Evolutionary conservation across 306 rosid genomes (phyloP).

Genomic region (Quercus dentata): DNA sequence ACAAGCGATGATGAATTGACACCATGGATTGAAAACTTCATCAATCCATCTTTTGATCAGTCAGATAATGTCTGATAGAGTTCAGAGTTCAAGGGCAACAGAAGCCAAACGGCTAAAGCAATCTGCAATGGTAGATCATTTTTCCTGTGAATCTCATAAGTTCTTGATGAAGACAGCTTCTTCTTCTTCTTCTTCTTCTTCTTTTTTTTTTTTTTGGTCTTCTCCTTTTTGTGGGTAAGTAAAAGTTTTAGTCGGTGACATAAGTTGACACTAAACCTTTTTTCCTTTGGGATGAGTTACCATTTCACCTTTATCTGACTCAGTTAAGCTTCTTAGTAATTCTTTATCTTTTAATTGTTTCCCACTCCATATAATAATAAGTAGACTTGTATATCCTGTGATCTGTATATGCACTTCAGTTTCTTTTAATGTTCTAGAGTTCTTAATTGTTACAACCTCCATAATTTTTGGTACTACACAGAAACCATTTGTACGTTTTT

Average conservation of each 20-base stretch:
- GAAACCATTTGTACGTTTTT: too few relatives aligned
- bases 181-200: too few relatives aligned
- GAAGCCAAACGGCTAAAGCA: not conserved
- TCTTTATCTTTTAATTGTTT: not conserved
- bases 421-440: not conserved
- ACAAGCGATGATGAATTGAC: conserved; percentile 30
- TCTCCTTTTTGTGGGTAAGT: not conserved
- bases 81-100: not conserved
- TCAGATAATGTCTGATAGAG: not conserved
- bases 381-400: not conserved
- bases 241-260: not conserved
- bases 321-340: not conserved
- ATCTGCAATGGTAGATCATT: not conserved
- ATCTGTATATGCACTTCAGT: not conserved
- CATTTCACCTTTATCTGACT: too few relatives aligned
- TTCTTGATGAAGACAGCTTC: not conserved
- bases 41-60: not conserved
- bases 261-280: not conserved
- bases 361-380: not conserved
- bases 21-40: not conserved
- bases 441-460: not conserved
- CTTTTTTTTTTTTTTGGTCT: not conserved
- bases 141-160: conserved; percentile 3
- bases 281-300: not conserved
- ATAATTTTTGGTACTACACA: not conserved